Conservation (phyloP, 2,329 filamentous ascomycete species). For the Aspergillus pseudoviridinutans region DNA sequence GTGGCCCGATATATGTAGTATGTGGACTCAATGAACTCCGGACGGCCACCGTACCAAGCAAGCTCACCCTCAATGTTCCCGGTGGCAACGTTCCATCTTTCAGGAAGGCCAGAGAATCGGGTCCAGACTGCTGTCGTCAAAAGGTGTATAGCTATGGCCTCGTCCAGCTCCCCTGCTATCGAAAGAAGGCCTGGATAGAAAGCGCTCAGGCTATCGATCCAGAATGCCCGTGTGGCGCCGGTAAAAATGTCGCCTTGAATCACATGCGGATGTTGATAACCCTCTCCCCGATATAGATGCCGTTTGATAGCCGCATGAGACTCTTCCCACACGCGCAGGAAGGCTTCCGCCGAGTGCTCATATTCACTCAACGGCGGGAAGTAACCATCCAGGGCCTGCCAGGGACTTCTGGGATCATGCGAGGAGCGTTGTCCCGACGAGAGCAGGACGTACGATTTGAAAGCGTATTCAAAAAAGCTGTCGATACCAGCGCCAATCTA, state of each 20-base stretch:
- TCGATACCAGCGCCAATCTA: constrained; percentile 90
- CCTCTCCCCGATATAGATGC: constrained; percentile 75
- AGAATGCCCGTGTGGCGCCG: constrained; percentile 81
- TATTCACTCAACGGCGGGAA: constrained; percentile 61
- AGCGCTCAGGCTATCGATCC: constrained; percentile 93
- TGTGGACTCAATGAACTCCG: constrained; percentile 95
- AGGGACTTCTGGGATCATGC: constrained; percentile 36
- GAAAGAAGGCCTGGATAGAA: constrained; percentile 90
- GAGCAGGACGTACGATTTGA: constrained; percentile 88
- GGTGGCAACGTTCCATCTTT: constrained; percentile 85
- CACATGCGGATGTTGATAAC: constrained; percentile 84
- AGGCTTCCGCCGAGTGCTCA: constrained; percentile 70
- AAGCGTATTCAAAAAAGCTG: constrained; percentile 97
- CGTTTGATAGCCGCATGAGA: constrained; percentile 83
- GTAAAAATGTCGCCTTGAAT: constrained; percentile 85
- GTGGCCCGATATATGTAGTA: constrained; percentile 96
- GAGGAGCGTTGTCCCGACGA: constrained; percentile 60
- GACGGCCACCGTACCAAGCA: constrained; percentile 90
- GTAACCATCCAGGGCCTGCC: constrained; percentile 57
- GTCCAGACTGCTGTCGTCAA: constrained; percentile 94
- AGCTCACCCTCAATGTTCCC: constrained; percentile 81
- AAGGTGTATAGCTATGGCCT: constrained; percentile 84
- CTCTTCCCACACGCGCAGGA: constrained; percentile 77
- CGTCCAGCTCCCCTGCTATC: constrained; percentile 82
- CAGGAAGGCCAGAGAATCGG: constrained; percentile 86